Conservation (phyloP, 805 yeast genomes). For the Metschnikowia corniflorae region DNA sequence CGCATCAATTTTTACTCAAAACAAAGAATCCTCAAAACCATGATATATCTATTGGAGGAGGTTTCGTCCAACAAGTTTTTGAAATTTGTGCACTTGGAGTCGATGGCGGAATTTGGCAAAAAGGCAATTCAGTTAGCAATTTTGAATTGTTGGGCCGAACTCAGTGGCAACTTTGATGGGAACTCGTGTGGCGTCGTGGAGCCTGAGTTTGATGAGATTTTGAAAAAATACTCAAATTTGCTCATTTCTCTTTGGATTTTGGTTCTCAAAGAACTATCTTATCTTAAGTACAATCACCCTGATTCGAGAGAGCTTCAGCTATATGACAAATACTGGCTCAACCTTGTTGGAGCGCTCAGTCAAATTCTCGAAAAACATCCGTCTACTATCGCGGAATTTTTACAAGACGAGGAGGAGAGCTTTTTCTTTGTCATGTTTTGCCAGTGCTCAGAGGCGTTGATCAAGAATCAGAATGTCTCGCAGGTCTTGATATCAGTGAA, state of each 20-base stretch:
- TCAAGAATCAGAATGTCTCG: conserved; percentile 45
- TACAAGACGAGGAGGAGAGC: conserved; percentile 56
- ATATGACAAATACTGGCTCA: conserved; percentile 68
- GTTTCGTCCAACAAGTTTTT: conserved; percentile 41
- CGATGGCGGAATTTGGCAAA: conserved; percentile 41
- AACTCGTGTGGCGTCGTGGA: conserved; percentile 27
- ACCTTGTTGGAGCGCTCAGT: conserved; percentile 72
- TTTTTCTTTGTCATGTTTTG: conserved; percentile 81
- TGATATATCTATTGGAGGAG: conserved; percentile 65
- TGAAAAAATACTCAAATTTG: conserved; percentile 53
- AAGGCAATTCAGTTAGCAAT: conserved; percentile 57
- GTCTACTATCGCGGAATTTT: conserved; percentile 39
- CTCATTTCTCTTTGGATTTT: conserved; percentile 79
- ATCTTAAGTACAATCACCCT: conserved; percentile 51
- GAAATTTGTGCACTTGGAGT: conserved; percentile 54
- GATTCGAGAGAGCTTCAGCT: conserved; percentile 41
- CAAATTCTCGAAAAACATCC: conserved; percentile 53
- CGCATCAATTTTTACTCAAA: conserved; percentile 43
- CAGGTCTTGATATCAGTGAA: conserved; percentile 46
- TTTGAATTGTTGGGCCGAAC: conserved; percentile 70
- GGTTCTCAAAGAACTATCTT: conserved; percentile 69
- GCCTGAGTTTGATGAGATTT: conserved; percentile 45
- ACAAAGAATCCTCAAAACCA: conserved; percentile 53
- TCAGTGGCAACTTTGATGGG: conserved; percentile 34
- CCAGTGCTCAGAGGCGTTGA: conserved; percentile 73